A percentile compares a stretch with the other conserved stretches of the same genome.
phyloP scores from a whole-genome alignment of 208 protist species.

The Acanthamoeba triangularis region DNA sequence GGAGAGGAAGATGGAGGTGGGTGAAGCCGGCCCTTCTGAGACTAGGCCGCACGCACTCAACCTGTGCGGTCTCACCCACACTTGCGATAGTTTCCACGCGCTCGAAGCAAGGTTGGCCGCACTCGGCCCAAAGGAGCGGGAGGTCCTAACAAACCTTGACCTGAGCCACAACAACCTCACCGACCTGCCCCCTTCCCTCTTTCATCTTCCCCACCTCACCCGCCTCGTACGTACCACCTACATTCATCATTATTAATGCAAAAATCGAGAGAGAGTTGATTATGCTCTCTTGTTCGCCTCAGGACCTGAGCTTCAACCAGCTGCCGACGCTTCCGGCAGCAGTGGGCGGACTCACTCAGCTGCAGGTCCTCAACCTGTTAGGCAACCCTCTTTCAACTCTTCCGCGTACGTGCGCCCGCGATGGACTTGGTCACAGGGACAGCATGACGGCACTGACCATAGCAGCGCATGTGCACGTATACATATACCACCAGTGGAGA shows the following conservation, averaged over 20 bases:
- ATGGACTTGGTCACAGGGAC: too few relatives aligned
- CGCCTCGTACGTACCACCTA: neutral
- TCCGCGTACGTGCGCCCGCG: neutral
- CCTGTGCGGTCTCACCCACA: neutral
- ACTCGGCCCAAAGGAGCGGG: neutral
- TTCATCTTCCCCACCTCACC: neutral
- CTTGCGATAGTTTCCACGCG: neutral
- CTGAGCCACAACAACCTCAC: slow-evolving; percentile 56
- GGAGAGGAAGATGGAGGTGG: neutral
- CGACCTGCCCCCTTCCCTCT: neutral
- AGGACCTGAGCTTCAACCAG: slow-evolving; percentile 54
- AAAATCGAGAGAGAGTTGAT: neutral
- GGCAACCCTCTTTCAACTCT: neutral
- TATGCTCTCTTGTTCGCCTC: neutral
- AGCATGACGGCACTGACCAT: neutral
- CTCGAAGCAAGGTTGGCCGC: neutral
- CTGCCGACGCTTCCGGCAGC: slow-evolving; percentile 11
- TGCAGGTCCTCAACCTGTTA: neutral
- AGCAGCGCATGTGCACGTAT: neutral
- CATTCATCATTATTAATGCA: neutral
- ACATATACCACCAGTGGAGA: neutral
- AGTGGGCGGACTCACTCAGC: slow-evolving; percentile 1
- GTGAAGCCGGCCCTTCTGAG: neutral
- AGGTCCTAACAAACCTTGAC: neutral
- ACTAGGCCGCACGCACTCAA: neutral